Conservation (phyloP, 179 eudicot species). For the Kewa caespitosa region DNA sequence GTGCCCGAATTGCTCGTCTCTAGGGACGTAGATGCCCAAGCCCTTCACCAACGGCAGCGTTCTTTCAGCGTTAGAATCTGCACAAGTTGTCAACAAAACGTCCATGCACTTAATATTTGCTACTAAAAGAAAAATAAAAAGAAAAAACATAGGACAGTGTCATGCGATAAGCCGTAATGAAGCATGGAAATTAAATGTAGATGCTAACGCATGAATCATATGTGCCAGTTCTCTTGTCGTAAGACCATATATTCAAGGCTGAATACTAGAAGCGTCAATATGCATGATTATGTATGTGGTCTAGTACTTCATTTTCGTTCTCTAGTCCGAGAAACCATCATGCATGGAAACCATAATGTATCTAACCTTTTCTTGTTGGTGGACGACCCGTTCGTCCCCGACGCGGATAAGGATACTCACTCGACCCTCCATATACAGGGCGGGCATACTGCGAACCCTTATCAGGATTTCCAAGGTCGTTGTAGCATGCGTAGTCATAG, state of each 20-base stretch:
- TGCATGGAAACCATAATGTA: no score
- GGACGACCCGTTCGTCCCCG: constrained; percentile 79
- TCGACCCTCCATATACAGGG: constrained; percentile 76
- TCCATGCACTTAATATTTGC: no score
- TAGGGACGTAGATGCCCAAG: constrained; percentile 72
- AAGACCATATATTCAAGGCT: no score
- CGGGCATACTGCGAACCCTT: constrained; percentile 52
- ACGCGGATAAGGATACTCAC: constrained; percentile 80
- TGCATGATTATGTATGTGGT: no score
- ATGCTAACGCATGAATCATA: no score
- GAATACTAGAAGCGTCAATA: no score
- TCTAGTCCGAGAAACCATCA: no score
- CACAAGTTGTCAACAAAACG: background rate
- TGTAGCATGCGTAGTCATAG: constrained; percentile 82
- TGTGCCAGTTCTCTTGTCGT: no score
- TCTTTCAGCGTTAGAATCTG: constrained; percentile 74
- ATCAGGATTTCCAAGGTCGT: constrained; percentile 83
- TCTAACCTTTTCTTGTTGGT: constrained; percentile 55
- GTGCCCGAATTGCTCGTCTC: constrained; percentile 68
- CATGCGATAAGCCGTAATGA: no score
- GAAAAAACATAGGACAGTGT: background rate
- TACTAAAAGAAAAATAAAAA: background rate
- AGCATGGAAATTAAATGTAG: no score
- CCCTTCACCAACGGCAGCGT: constrained; percentile 48
- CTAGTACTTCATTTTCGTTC: no score